Conservation (phyloP, 768 basidiomycete genomes). For the Calocybe gangraenosa region DNA sequence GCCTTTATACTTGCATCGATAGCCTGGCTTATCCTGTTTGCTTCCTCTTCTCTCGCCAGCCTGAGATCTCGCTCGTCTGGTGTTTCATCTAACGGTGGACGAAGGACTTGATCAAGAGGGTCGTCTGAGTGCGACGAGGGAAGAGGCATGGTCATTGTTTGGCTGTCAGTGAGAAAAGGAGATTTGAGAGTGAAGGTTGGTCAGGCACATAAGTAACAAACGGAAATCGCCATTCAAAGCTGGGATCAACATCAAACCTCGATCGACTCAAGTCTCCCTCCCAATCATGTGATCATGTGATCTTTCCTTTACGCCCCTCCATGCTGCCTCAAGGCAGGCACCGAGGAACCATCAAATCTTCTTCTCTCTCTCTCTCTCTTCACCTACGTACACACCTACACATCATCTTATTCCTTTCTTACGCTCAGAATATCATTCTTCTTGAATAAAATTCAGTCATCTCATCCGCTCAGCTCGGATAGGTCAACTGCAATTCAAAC, state of each 20-base stretch:
- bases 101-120: slow-evolving; percentile 62
- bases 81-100: slow-evolving; percentile 66
- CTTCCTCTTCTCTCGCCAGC: slow-evolving; percentile 61
- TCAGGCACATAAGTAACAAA: slow-evolving; percentile 17
- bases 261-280: slow-evolving; percentile 5
- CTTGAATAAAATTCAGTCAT: too few relatives aligned
- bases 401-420: not conserved
- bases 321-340: slow-evolving; percentile 16
- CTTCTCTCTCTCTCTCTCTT: not conserved
- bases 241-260: not conserved
- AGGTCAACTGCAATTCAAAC: not conserved
- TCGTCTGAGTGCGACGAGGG: slow-evolving; percentile 35
- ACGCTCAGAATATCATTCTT: too few relatives aligned
- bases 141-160: slow-evolving; percentile 30
- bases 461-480: not conserved
- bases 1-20: slow-evolving; percentile 75
- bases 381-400: not conserved
- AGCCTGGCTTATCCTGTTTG: slow-evolving; percentile 55
- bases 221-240: slow-evolving; percentile 7
- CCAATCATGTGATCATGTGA: slow-evolving; percentile 15
- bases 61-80: slow-evolving; percentile 51
- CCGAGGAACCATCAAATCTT: slow-evolving; percentile 27
- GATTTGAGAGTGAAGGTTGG: slow-evolving; percentile 17
- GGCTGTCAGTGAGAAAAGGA: slow-evolving; percentile 17
- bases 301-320: not conserved